Percentiles rank a stretch among this genome's conserved stretches.
phyloP scores from a whole-genome alignment of 2,329 filamentous ascomycete genomes.

The Xylariaceae sp. region DNA sequence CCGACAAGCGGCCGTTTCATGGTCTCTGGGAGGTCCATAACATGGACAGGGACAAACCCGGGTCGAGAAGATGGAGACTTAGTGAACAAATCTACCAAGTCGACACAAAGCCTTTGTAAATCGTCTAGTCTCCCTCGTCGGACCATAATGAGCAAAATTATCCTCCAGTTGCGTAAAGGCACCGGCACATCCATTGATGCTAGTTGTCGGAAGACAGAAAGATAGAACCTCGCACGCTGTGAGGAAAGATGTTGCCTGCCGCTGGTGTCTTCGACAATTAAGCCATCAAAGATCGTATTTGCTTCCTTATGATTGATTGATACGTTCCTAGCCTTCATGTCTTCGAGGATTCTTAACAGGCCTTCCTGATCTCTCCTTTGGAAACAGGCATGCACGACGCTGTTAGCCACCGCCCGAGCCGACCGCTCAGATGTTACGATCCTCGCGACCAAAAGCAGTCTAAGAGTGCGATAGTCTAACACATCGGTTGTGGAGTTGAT shows the following conservation, averaged over 20 bases:
- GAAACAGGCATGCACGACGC: conserved; percentile 41
- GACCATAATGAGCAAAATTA: conserved; percentile 51
- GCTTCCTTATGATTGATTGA: conserved; percentile 40
- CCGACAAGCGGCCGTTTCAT: conserved; percentile 41
- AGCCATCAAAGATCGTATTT: conserved; percentile 37
- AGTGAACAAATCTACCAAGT: conserved; percentile 50
- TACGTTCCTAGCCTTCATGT: conserved; percentile 45
- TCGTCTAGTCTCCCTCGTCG: conserved; percentile 51
- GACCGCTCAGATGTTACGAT: conserved; percentile 41
- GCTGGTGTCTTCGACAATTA: conserved; percentile 35
- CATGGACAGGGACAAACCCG: conserved; percentile 51
- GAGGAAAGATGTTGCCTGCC: conserved; percentile 25
- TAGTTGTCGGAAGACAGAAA: conserved; percentile 45
- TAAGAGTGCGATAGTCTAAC: conserved; percentile 50
- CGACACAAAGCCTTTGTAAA: conserved; percentile 51
- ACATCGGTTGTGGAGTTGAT: conserved; percentile 42
- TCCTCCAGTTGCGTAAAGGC: conserved; percentile 49
- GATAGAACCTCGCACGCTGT: conserved; percentile 38
- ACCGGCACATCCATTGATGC: conserved; percentile 49
- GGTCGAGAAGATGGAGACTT: conserved; percentile 34
- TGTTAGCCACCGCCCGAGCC: conserved; percentile 42
- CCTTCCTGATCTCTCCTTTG: conserved; percentile 34
- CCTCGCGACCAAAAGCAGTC: conserved; percentile 53
- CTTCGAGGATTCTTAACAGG: conserved; percentile 45
- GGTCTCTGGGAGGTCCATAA: conserved; percentile 48